Evolutionary conservation across 306 rosid species (phyloP).

Genomic region (Abrus pulchellus): DNA sequence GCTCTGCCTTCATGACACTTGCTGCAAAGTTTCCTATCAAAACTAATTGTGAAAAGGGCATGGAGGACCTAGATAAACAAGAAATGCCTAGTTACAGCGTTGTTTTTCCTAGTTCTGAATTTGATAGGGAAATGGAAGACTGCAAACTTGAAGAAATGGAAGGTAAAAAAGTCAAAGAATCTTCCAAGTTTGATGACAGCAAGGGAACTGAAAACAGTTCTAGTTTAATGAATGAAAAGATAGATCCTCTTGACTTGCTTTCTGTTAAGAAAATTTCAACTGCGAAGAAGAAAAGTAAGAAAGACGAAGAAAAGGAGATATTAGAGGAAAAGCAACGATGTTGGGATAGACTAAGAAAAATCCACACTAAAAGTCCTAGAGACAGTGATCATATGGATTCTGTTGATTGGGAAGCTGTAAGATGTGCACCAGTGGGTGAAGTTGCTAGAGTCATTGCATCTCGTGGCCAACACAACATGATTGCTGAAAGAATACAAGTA

Average conservation of each 20-base stretch:
- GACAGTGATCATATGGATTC: conserved; percentile 53
- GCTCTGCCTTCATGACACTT: conserved; percentile 79
- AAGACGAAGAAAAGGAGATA: conserved; percentile 37
- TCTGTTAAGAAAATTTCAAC: not conserved
- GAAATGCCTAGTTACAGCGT: not conserved
- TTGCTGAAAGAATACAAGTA: conserved; percentile 68
- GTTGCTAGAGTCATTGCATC: conserved; percentile 59
- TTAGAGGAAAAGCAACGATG: conserved; percentile 35
- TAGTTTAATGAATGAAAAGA: not conserved
- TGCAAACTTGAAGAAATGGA: conserved; percentile 29
- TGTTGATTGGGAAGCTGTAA: conserved; percentile 73
- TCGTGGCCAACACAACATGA: conserved; percentile 72
- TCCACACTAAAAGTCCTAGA: not conserved
- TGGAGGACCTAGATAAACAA: not conserved
- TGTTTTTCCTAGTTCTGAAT: not conserved
- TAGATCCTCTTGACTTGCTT: not conserved
- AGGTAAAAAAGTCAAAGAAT: not conserved
- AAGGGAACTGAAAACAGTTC: not conserved
- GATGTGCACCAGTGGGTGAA: conserved; percentile 45
- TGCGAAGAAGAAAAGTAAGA: not conserved
- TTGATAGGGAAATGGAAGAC: not conserved
- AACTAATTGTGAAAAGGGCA: conserved; percentile 12
- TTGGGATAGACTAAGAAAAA: conserved; percentile 63
- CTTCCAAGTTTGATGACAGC: conserved; percentile 22
- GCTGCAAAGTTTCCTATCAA: conserved; percentile 60